These are phyloP conservation scores for Cajanus cajan DNA, from an alignment of 306 rosid species.

Conservation along the genomic window DNA sequence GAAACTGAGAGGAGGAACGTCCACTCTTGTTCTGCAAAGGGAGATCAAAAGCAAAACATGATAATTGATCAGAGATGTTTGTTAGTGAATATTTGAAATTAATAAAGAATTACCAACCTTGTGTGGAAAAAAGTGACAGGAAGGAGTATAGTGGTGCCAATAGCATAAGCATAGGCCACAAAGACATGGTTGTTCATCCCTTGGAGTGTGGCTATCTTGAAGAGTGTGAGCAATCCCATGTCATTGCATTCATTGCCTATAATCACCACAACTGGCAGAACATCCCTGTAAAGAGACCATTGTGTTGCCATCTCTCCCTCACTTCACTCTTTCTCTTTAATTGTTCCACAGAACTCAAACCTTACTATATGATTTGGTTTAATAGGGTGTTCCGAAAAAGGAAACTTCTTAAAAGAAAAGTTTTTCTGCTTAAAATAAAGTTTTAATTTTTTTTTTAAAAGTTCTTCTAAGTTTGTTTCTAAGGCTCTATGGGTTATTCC, in stretches of 20 bases:
- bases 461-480: too few species aligned
- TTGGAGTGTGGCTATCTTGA: slow-evolving; percentile 69
- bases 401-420: too few species aligned
- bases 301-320: slow-evolving; percentile 42
- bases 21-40: slow-evolving; percentile 56
- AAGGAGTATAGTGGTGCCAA: slow-evolving; percentile 60
- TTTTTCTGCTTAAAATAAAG: too few species aligned
- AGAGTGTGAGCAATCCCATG: slow-evolving; percentile 68
- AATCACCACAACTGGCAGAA: slow-evolving; percentile 59
- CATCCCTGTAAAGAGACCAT: slow-evolving; percentile 42
- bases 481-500: too few species aligned
- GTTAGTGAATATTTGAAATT: too few species aligned
- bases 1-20: slow-evolving; percentile 69
- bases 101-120: slow-evolving; percentile 25
- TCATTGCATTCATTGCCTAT: slow-evolving; percentile 57
- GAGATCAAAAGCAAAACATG: background rate
- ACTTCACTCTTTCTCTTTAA: too few species aligned
- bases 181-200: slow-evolving; percentile 87
- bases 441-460: too few species aligned
- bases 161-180: slow-evolving; percentile 70
- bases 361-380: too few species aligned
- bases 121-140: slow-evolving; percentile 60
- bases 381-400: too few species aligned
- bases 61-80: too few species aligned
- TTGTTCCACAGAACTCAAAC: too few species aligned